These are phyloP conservation scores for Casuarina cunninghamiana DNA, from an alignment of 306 rosid genomes.

Conservation along the genomic window DNA sequence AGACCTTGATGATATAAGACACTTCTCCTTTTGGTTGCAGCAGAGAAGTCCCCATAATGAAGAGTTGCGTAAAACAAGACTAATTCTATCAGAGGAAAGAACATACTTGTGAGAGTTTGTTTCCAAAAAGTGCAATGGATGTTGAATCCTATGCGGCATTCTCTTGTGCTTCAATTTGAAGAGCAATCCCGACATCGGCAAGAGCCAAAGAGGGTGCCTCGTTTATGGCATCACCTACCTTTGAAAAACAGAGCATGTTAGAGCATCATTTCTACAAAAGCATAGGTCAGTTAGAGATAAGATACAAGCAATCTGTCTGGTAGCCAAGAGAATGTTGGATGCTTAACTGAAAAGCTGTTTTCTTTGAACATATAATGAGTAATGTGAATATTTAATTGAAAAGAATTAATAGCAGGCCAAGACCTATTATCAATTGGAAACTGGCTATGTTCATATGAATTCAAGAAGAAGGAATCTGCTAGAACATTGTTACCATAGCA, in stretches of 20 bases:
- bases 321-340: neutral
- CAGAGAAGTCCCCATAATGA: neutral
- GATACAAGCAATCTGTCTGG: slow-evolving; percentile 4
- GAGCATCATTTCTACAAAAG: slow-evolving; percentile 10
- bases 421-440: slow-evolving; percentile 18
- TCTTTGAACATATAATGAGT: too few species aligned
- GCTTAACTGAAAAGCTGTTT: slow-evolving; percentile 14
- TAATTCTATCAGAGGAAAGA: slow-evolving; percentile 24
- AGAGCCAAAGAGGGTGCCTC: slow-evolving; percentile 97
- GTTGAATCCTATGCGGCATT: slow-evolving; percentile 98
- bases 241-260: slow-evolving; percentile 26
- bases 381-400: neutral
- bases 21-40: neutral
- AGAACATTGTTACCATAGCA: slow-evolving; percentile 77
- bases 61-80: slow-evolving; percentile 17
- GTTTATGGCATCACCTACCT: slow-evolving; percentile 98
- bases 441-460: slow-evolving; percentile 13
- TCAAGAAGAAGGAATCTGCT: neutral
- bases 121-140: slow-evolving; percentile 87
- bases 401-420: slow-evolving; percentile 6
- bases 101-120: slow-evolving; percentile 85
- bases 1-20: neutral
- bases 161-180: slow-evolving; percentile 84
- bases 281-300: slow-evolving; percentile 12
- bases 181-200: slow-evolving; percentile 95